These are phyloP conservation scores for Claviceps monticola DNA, from an alignment of 2,329 filamentous ascomycete genomes.

Conservation along the genomic window DNA sequence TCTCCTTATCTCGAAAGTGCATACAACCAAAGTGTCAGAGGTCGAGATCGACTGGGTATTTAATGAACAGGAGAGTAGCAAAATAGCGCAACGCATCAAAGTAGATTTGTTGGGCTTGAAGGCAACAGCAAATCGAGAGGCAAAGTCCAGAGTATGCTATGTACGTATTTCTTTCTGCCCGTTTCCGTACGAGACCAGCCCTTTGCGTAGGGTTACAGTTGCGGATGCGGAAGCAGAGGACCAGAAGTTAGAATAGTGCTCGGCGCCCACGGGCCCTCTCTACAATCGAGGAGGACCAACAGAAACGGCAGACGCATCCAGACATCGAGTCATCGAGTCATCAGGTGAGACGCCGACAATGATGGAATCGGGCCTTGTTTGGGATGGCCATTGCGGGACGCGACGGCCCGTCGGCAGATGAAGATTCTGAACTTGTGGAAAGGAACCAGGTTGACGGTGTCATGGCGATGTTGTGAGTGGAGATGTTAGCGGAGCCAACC, in stretches of 20 bases:
- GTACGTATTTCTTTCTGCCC: background rate
- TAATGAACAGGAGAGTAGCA: background rate
- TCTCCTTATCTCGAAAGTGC: background rate
- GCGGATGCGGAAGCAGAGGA: background rate
- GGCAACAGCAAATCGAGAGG: background rate
- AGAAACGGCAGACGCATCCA: background rate
- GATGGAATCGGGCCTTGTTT: background rate
- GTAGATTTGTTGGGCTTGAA: background rate
- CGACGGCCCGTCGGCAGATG: background rate
- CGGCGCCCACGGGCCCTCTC: background rate
- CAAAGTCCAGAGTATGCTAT: background rate
- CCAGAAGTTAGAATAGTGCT: background rate
- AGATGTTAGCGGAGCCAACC: background rate
- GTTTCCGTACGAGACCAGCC: background rate
- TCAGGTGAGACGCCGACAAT: background rate
- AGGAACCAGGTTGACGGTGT: background rate
- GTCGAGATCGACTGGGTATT: background rate
- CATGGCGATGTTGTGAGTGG: background rate
- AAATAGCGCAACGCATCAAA: background rate
- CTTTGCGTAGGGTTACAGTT: background rate
- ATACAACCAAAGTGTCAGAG: background rate
- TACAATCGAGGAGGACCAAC: background rate
- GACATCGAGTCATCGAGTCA: background rate
- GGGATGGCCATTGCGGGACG: background rate
- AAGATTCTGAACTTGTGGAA: background rate